Base-by-base conservation (phyloP, 1,284 basidiomycete genomes). In the Cystobasidium sp. region DNA sequence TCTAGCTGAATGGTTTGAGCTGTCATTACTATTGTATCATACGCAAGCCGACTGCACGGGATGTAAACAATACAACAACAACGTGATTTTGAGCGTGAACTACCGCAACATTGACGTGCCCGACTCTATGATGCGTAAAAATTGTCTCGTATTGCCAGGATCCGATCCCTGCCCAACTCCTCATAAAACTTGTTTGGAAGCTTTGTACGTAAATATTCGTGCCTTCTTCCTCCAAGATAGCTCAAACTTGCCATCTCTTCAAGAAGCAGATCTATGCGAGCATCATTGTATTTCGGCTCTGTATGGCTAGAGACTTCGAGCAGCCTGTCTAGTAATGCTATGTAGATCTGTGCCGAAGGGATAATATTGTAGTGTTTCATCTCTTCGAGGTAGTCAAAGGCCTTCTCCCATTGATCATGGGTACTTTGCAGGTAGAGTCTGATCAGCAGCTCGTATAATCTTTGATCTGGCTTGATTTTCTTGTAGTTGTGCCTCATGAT, bases 301-400 rank as follows among this genome's bases (percentile, higher is more conserved):
- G 62, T 49, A 5, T 43, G 6, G 7, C n/a, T 37, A 3, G 43
- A 22, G 9, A 44, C 22, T 18, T 31, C 18, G 9, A 73, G 37
- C n/a, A 73, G 41, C 18, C 70, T 9, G 9, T 53, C 52, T 1
- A 73, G 70, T 9, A 73, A 18, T 22, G 51, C 53, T 7, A 64
- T 37, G 39, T 73, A 73, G 20, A 73, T 44, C 18, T 55, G 62
- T 31, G 70, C 14, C 4, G 62, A 58, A 2, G 70, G 70, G 22
- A 73, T 10, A 20, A 56, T 43, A 22, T 73, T 59, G 44, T 51
- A 73, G 43, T 73, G 70, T 44, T 73, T 73, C 70, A 73, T 73
- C 43, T 73, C 70, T 22, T 73, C 70, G 7, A 73, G 53, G 58
- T 73, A 73, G 22, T 73, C 70, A 44, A 73, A 73, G 20, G 70